These are phyloP conservation scores for Exserohilum turcica DNA, from an alignment of 2,329 filamentous ascomycete species.

Conservation along the genomic window DNA sequence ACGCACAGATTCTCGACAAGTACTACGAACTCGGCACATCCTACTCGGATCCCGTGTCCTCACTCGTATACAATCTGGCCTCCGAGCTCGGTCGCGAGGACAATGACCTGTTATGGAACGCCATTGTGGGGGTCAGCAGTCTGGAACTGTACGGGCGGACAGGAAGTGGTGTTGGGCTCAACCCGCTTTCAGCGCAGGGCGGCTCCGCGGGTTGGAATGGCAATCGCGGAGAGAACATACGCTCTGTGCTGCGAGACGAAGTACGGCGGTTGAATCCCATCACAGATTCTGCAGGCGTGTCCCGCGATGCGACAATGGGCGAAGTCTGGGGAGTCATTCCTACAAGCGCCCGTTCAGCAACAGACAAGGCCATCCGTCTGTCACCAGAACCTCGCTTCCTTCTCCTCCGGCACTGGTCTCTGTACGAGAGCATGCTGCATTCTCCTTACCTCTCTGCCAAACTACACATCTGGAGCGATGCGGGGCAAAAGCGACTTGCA, in stretches of 20 bases:
- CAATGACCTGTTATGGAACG: constrained; percentile 93
- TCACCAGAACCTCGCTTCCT: constrained; percentile 94
- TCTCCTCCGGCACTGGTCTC: constrained; percentile 91
- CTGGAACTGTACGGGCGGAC: constrained; percentile 89
- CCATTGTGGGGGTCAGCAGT: constrained; percentile 93
- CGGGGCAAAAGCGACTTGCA: constrained; percentile 83
- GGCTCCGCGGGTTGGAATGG: constrained; percentile 76
- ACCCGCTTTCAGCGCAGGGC: constrained; percentile 60
- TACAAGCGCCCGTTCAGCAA: constrained; percentile 83
- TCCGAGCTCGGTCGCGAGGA: constrained; percentile 95
- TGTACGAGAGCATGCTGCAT: constrained; percentile 98
- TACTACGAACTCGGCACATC: constrained; percentile 90
- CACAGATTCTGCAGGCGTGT: constrained; percentile 58
- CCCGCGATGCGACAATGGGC: constrained; percentile 65
- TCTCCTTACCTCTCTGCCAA: constrained; percentile 92
- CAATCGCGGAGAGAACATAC: constrained; percentile 79
- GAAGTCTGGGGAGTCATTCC: constrained; percentile 83
- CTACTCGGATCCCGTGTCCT: constrained; percentile 93
- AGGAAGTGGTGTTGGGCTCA: constrained; percentile 73
- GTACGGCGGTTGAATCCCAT: constrained; percentile 90
- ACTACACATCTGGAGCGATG: constrained; percentile 92
- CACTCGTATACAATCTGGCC: constrained; percentile 90
- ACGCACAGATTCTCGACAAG: constrained; percentile 74
- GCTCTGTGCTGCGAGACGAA: constrained; percentile 87
- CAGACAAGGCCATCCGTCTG: constrained; percentile 87